These are phyloP conservation scores for Apiosordaria backusii DNA, from an alignment of 495 filamentous ascomycete species.

Conservation along the genomic window DNA sequence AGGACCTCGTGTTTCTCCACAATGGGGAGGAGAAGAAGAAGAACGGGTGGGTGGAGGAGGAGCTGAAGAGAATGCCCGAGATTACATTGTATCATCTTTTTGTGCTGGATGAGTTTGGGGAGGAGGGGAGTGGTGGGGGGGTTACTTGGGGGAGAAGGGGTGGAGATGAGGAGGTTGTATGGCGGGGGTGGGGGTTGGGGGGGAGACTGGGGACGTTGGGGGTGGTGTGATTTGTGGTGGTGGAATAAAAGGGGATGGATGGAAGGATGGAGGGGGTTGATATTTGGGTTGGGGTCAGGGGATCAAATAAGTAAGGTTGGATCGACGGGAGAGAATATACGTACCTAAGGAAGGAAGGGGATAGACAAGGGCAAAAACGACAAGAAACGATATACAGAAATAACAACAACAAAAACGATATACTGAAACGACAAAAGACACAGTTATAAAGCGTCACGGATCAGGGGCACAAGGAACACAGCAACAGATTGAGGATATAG, in stretches of 20 bases:
- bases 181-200: not conserved
- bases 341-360: too few species aligned
- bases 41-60: not conserved
- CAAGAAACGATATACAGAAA: too few species aligned
- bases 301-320: too few species aligned
- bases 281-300: too few species aligned
- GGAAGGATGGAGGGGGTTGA: not conserved
- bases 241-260: too few species aligned
- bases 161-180: not conserved
- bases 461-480: too few species aligned
- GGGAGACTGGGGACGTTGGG: not conserved
- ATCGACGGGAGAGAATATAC: too few species aligned
- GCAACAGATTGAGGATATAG: too few species aligned
- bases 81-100: not conserved
- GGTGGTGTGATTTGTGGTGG: not conserved
- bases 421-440: too few species aligned
- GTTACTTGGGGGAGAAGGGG: not conserved
- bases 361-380: too few species aligned
- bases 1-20: not conserved
- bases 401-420: too few species aligned
- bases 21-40: not conserved
- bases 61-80: not conserved
- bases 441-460: too few species aligned
- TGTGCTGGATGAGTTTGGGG: not conserved
- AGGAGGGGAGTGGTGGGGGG: not conserved